A percentile compares a stretch with the other conserved stretches of the same genome.
These are phyloP conservation scores for Cyanodermella asteris DNA, from an alignment of 2,329 filamentous ascomycete genomes.

Conservation along the genomic window DNA sequence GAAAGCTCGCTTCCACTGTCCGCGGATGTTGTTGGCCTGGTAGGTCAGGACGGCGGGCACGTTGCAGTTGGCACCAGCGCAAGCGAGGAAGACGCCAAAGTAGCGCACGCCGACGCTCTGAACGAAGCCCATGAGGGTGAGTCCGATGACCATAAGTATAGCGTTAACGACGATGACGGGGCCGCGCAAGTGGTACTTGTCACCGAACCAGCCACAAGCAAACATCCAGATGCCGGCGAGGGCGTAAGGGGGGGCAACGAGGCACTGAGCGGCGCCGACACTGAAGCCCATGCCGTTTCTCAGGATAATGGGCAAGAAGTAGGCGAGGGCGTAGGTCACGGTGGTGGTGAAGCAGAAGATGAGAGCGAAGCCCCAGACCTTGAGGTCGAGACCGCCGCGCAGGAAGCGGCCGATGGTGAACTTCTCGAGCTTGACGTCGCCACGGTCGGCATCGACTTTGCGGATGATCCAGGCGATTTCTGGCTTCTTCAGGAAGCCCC, in stretches of 20 bases:
- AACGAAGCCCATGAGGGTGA: conserved; percentile 52
- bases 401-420: conserved; percentile 28
- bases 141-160: conserved; percentile 42
- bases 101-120: conserved; percentile 36
- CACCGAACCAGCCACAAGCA: conserved; percentile 37
- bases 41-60: conserved; percentile 54
- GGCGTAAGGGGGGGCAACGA: conserved; percentile 47
- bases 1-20: conserved; percentile 74
- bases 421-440: conserved; percentile 26
- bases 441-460: conserved; percentile 29
- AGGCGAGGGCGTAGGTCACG: conserved; percentile 38
- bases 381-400: conserved; percentile 24
- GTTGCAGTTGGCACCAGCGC: conserved; percentile 57
- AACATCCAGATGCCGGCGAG: conserved; percentile 44
- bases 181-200: conserved; percentile 43
- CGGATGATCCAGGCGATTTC: conserved; percentile 28
- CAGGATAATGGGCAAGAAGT: conserved; percentile 62
- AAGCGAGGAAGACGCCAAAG: conserved; percentile 55
- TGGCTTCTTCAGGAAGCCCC: conserved; percentile 21
- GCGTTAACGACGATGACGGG: conserved; percentile 45
- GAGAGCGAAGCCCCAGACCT: conserved; percentile 32
- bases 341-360: conserved; percentile 45
- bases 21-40: conserved; percentile 72
- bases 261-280: conserved; percentile 42
- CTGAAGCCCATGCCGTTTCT: conserved; percentile 38